Evolutionary conservation across 2,329 filamentous ascomycete species (phyloP).

Genomic region (Catunica adiposa): DNA sequence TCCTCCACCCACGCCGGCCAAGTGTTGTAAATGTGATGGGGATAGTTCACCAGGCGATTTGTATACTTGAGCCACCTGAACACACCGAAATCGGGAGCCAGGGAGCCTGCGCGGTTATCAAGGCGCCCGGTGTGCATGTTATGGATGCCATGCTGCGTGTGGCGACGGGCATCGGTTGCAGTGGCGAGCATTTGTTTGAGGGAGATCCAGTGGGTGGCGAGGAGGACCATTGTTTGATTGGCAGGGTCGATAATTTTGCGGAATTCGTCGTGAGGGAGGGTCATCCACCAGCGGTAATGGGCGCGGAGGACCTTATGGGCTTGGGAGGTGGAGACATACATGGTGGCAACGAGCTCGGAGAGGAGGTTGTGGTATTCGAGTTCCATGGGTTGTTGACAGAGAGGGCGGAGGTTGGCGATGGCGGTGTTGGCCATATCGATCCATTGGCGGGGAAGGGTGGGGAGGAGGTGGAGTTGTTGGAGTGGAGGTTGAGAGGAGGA

Average conservation of each 20-base stretch:
- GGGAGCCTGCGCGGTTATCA: not conserved
- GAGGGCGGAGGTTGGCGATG: conserved; percentile 26
- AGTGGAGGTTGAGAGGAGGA: not conserved
- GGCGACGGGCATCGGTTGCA: conserved; percentile 23
- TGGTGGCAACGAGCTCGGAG: conserved; percentile 31
- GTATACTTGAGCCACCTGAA: conserved; percentile 34
- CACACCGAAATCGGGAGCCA: conserved; percentile 27
- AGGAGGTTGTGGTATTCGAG: conserved; percentile 30
- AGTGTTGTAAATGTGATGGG: conserved; percentile 30
- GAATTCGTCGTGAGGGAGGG: conserved; percentile 36
- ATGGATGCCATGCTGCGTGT: conserved; percentile 1
- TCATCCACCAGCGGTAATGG: conserved; percentile 42
- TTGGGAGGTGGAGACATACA: conserved; percentile 30
- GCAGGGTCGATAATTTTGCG: conserved; percentile 31
- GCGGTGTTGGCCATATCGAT: conserved; percentile 30
- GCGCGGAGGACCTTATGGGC: conserved; percentile 33
- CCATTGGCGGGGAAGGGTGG: conserved; percentile 29
- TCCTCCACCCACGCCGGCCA: conserved; percentile 40
- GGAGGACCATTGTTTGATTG: conserved; percentile 30
- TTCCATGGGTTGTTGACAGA: conserved; percentile 30
- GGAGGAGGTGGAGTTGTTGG: conserved; percentile 19
- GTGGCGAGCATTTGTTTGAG: conserved; percentile 17
- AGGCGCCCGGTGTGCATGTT: not conserved
- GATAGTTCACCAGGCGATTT: conserved; percentile 30
- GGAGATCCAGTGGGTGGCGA: conserved; percentile 38